These are phyloP conservation scores for Verticillium tricorpus DNA, from an alignment of 2,329 filamentous ascomycete species.

Conservation along the genomic window DNA sequence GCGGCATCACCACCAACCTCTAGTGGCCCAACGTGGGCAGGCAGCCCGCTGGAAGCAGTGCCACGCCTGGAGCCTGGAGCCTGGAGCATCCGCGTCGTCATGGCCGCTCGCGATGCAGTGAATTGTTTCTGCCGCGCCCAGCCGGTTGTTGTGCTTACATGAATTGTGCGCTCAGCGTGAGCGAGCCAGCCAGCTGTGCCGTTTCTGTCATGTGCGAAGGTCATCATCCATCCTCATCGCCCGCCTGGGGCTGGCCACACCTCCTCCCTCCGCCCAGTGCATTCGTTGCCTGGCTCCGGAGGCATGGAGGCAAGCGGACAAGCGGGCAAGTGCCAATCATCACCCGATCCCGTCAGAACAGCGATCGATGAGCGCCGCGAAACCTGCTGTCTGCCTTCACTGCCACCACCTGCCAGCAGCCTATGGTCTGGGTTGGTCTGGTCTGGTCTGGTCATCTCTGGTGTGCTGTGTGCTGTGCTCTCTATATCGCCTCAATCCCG, in stretches of 20 bases:
- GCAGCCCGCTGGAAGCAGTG: not conserved
- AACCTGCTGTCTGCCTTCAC: not conserved
- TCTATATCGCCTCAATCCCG: no score
- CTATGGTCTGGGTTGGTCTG: no score
- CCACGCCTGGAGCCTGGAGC: not conserved
- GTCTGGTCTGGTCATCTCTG: no score
- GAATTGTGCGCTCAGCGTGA: no score
- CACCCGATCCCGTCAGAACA: not conserved
- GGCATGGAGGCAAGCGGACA: not conserved
- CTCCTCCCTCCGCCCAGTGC: not conserved
- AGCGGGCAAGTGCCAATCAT: not conserved
- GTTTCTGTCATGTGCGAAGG: not conserved
- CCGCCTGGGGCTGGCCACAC: not conserved
- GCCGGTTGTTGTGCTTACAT: no score
- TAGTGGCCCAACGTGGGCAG: not conserved
- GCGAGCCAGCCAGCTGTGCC: no score
- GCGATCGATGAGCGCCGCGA: not conserved
- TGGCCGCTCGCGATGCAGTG: not conserved
- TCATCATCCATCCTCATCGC: not conserved
- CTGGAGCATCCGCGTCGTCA: not conserved
- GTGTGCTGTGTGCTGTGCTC: no score
- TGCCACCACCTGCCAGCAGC: not conserved
- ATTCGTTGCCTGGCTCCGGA: not conserved
- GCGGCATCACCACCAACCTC: not conserved
- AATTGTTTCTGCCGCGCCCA: not conserved